Percentiles rank a stretch among this genome's conserved stretches.
Conservation (phyloP, 179 eudicot species). For the Corrigiola litoralis region DNA sequence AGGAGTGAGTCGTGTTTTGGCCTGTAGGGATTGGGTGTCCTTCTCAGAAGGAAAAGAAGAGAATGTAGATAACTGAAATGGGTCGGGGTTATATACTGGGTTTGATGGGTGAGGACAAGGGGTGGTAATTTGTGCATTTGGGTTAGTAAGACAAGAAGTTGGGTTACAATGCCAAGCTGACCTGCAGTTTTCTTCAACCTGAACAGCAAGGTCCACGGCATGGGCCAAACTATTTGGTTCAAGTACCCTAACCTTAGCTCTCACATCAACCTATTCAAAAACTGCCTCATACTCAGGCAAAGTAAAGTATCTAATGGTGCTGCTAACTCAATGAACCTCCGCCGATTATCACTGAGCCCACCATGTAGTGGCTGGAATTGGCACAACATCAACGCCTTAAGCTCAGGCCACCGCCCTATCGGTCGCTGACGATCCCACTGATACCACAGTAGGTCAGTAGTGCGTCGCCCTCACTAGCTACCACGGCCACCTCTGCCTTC, state of each 20-base stretch:
- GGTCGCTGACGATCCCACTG: neutral
- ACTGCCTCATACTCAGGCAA: neutral
- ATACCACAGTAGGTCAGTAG: neutral
- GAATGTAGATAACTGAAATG: too few species aligned
- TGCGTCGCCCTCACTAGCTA: neutral
- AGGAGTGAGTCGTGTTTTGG: too few species aligned
- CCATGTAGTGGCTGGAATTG: neutral
- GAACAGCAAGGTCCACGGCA: neutral
- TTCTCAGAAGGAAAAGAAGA: too few species aligned
- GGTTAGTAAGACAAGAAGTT: too few species aligned
- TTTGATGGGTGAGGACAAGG: too few species aligned
- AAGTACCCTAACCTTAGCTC: neutral
- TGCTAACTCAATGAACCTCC: neutral
- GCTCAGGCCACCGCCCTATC: neutral
- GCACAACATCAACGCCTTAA: neutral
- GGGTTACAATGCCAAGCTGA: too few species aligned
- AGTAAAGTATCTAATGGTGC: neutral
- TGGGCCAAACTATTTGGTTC: neutral
- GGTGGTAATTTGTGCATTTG: too few species aligned
- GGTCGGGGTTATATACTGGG: too few species aligned
- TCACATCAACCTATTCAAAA: neutral
- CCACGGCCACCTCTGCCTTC: neutral
- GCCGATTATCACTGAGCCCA: neutral
- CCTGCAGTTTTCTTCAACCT: neutral
- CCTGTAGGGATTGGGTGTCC: too few species aligned